phyloP scores from a whole-genome alignment of 2,329 filamentous ascomycete species.

The Huntiella omanensis region DNA sequence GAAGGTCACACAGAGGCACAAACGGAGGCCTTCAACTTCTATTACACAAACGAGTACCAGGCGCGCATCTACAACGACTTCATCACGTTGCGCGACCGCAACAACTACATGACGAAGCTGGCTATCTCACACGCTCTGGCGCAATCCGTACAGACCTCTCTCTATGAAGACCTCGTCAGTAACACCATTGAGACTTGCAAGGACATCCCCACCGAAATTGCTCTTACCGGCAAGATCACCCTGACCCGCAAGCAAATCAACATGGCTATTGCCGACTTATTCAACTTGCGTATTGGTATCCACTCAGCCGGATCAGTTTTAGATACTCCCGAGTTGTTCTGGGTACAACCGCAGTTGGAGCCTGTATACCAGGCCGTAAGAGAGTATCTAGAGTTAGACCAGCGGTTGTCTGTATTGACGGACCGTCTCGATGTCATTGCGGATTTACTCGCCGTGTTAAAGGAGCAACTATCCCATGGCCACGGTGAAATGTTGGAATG shows the following conservation, averaged over 20 bases:
- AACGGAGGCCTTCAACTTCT: conserved; percentile 97
- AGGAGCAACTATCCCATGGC: conserved; percentile 86
- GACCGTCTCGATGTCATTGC: conserved; percentile 77
- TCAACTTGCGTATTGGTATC: conserved; percentile 94
- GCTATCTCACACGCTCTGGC: conserved; percentile 90
- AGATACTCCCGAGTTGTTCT: conserved; percentile 93
- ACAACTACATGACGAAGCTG: conserved; percentile 95
- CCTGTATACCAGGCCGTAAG: conserved; percentile 91
- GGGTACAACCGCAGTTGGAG: conserved; percentile 92
- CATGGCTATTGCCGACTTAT: conserved; percentile 98
- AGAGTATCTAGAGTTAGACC: conserved; percentile 95
- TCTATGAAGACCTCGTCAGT: conserved; percentile 89
- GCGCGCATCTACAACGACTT: conserved; percentile 99
- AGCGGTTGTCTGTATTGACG: conserved; percentile 73
- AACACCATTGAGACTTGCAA: conserved; percentile 88
- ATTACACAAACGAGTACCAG: conserved; percentile 96
- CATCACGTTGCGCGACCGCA: conserved; percentile 81
- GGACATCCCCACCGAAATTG: conserved; percentile 82
- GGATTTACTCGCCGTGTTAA: conserved; percentile 77
- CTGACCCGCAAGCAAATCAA: conserved; percentile 83
- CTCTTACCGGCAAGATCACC: conserved; percentile 76
- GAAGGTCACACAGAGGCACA: conserved; percentile 76
- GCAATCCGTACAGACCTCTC: conserved; percentile 91
- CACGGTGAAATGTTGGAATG: conserved; percentile 79
- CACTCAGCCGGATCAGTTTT: conserved; percentile 93